These are phyloP conservation scores for Cladophialophora immunda DNA, from an alignment of 2,329 filamentous ascomycete species.

Conservation along the genomic window DNA sequence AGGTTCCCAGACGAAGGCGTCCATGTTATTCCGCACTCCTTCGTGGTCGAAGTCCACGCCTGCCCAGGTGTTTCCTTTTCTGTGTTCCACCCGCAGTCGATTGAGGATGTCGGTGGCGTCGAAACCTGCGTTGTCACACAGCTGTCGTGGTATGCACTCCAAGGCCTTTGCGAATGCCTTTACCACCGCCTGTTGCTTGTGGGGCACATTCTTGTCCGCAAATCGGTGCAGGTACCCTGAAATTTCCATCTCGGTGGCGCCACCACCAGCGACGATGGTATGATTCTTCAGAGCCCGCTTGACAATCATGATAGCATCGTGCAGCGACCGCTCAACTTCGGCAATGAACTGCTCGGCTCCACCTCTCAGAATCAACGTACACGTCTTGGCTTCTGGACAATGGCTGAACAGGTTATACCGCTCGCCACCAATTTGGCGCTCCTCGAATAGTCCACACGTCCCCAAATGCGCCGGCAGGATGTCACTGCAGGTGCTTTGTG, in stretches of 20 bases:
- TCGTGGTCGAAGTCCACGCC: constrained; percentile 95
- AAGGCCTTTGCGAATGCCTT: constrained; percentile 98
- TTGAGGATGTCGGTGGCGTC: constrained; percentile 98
- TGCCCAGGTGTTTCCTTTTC: constrained; percentile 90
- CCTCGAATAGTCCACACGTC: constrained; percentile 88
- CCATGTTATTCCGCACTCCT: constrained; percentile 92
- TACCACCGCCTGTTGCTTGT: constrained; percentile 98
- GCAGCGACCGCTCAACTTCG: constrained; percentile 94
- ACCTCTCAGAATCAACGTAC: constrained; percentile 92
- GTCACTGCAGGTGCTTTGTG: constrained; percentile 96
- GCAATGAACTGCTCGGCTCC: constrained; percentile 99
- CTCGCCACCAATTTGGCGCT: constrained; percentile 96
- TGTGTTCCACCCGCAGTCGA: constrained; percentile 92
- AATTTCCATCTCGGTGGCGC: constrained; percentile 95
- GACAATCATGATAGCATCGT: constrained; percentile 99
- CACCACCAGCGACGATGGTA: constrained; percentile 92
- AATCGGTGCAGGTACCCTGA: constrained; percentile 92
- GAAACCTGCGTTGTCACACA: constrained; percentile 98
- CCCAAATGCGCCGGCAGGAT: constrained; percentile 89
- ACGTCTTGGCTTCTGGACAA: constrained; percentile 94
- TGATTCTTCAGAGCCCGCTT: constrained; percentile 97
- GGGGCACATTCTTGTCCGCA: constrained; percentile 88
- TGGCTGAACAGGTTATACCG: constrained; percentile 99
- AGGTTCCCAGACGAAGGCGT: constrained; percentile 96
- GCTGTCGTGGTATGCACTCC: constrained; percentile 93